These are phyloP conservation scores for Nitzschia putrida DNA, from an alignment of 108 stramenopile genomes.

Conservation along the genomic window DNA sequence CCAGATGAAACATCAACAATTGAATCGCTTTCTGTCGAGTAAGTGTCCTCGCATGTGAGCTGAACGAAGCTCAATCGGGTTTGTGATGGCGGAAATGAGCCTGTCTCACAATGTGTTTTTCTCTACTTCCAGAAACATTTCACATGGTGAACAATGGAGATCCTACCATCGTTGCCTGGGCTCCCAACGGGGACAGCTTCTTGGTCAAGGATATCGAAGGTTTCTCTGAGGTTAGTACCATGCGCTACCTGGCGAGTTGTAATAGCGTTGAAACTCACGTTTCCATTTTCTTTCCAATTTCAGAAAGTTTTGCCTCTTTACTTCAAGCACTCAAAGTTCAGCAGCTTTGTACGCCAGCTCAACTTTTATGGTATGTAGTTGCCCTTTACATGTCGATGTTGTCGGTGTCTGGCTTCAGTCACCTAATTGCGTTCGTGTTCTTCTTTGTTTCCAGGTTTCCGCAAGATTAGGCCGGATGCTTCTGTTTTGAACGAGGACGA, in stretches of 20 bases:
- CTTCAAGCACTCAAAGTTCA: conserved; percentile 89
- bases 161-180: conserved; percentile 46
- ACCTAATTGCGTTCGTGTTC: not conserved
- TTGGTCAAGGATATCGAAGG: conserved; percentile 54
- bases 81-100: not conserved
- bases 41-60: not conserved
- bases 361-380: conserved; percentile 72
- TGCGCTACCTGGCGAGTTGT: not conserved
- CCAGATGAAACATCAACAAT: conserved; percentile 8
- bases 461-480: not conserved
- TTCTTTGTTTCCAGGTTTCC: conserved; percentile 2
- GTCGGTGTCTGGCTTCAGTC: not conserved
- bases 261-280: not conserved
- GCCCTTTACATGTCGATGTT: not conserved
- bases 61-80: not conserved
- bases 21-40: conserved; percentile 24
- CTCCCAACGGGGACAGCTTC: conserved; percentile 54
- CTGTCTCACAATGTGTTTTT: not conserved
- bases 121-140: conserved; percentile 35
- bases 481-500: conserved; percentile 7
- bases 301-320: conserved; percentile 69
- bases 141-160: conserved; percentile 65
- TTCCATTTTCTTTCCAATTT: not conserved
- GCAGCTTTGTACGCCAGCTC: conserved; percentile 85
- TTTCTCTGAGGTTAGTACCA: conserved; percentile 37